phyloP scores from a whole-genome alignment of 1,139 yeast species.

The Saccharomyces hybrid region DNA sequence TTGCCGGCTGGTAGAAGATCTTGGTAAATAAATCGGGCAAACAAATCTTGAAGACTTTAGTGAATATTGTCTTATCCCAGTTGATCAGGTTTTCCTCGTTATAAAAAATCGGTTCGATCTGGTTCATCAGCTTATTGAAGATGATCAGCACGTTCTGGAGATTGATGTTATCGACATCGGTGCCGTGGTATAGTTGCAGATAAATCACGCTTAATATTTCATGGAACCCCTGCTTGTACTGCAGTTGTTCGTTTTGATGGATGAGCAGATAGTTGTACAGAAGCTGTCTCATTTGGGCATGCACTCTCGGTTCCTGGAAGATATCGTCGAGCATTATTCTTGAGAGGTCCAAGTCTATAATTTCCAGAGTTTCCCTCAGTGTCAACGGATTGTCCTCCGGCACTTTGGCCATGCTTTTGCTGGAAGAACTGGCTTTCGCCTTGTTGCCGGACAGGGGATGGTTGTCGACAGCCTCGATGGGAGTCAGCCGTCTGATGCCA shows the following conservation, averaged over 20 bases:
- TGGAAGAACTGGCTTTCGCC: neutral
- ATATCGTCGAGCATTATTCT: constrained; percentile 51
- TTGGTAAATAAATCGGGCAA: constrained; percentile 31
- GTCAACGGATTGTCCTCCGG: constrained; percentile 9
- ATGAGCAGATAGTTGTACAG: constrained; percentile 39
- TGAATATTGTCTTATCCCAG: constrained; percentile 33
- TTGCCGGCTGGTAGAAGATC: constrained; percentile 26
- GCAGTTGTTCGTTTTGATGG: constrained; percentile 13
- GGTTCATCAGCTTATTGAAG: constrained; percentile 31
- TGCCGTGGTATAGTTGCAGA: constrained; percentile 35
- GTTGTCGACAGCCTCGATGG: constrained; percentile 4
- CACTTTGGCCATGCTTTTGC: neutral
- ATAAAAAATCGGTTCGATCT: constrained; percentile 25
- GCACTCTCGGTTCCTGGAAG: constrained; percentile 35
- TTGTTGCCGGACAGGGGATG: constrained; percentile 10
- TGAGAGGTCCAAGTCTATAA: constrained; percentile 57
- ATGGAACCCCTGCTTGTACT: constrained; percentile 66
- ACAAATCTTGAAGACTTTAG: constrained; percentile 42
- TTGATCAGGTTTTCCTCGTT: constrained; percentile 28
- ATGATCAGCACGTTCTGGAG: constrained; percentile 26
- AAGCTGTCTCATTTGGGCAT: constrained; percentile 42
- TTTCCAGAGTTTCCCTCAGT: constrained; percentile 33
- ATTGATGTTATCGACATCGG: constrained; percentile 6
- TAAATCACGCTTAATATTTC: constrained; percentile 57
- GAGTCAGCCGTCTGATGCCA: constrained; percentile 8